phyloP scores from a whole-genome alignment of 192 early-diverging fungal genomes.

The Cetraspora pellucida region DNA sequence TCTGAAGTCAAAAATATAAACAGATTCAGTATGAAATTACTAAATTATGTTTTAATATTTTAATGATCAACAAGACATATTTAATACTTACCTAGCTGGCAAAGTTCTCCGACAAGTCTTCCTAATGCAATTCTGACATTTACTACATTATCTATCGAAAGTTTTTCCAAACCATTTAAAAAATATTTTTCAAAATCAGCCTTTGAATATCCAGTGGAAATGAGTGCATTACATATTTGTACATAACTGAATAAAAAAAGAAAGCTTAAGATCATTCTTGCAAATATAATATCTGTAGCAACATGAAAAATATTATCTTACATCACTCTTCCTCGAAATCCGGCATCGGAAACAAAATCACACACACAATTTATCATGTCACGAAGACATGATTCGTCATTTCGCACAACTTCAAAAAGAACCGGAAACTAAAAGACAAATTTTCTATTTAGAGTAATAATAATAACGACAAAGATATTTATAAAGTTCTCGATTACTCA shows the following conservation, averaged over 20 bases:
- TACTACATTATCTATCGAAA: constrained; percentile 64
- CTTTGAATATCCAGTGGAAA: constrained; percentile 56
- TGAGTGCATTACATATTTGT: constrained; percentile 69
- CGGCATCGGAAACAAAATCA: constrained; percentile 49
- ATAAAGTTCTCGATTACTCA: constrained; percentile 41
- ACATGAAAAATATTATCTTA: constrained; percentile 48
- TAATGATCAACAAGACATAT: background rate
- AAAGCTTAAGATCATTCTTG: constrained; percentile 49
- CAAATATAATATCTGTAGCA: constrained; percentile 42
- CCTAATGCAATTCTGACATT: constrained; percentile 77
- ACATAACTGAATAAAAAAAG: constrained; percentile 57
- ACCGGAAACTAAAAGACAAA: constrained; percentile 38
- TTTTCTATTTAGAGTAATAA: background rate
- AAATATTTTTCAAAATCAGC: constrained; percentile 72
- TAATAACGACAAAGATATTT: constrained; percentile 33
- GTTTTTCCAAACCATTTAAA: constrained; percentile 57
- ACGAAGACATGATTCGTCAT: constrained; percentile 6
- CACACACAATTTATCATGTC: constrained; percentile 47
- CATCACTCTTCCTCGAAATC: constrained; percentile 60
- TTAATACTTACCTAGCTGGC: constrained; percentile 11
- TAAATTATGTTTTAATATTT: background rate
- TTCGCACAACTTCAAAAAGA: constrained; percentile 41
- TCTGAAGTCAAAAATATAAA: background rate
- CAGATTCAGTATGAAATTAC: background rate
- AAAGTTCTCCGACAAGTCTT: constrained; percentile 46